Evolutionary conservation across 192 early-diverging fungal species (phyloP).

Genomic region (Rhizoclosmatium sp.): DNA sequence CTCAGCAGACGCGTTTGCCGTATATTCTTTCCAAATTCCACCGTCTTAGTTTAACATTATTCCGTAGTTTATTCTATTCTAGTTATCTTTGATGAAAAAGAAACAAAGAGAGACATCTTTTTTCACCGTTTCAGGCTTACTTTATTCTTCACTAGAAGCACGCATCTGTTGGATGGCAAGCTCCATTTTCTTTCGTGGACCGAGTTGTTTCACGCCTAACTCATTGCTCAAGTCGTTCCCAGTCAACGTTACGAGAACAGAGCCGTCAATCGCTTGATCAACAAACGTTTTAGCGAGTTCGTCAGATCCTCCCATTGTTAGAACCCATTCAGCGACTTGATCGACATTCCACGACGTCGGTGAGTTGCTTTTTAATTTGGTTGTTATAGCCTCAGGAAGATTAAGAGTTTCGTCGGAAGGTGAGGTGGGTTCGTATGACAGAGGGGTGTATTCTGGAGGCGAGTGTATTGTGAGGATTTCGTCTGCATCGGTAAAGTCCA

Average conservation of each 20-base stretch:
- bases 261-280: constrained; percentile 7
- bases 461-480: too few relatives aligned
- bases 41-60: background rate
- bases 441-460: too few relatives aligned
- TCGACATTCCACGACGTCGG: background rate
- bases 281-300: background rate
- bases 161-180: background rate
- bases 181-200: background rate
- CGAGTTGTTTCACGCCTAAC: background rate
- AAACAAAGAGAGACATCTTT: too few relatives aligned
- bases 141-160: too few relatives aligned
- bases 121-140: too few relatives aligned
- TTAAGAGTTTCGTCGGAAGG: too few relatives aligned
- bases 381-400: too few relatives aligned
- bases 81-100: too few relatives aligned
- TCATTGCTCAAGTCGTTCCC: background rate
- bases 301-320: background rate
- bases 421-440: too few relatives aligned
- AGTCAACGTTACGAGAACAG: background rate
- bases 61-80: background rate
- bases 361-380: too few relatives aligned
- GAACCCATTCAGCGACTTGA: background rate
- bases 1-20: background rate
- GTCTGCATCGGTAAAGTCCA: too few relatives aligned
- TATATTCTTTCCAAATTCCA: background rate